These are phyloP conservation scores for Hypseocharis bilobata DNA, from an alignment of 441 rosid genomes.

Conservation along the genomic window DNA sequence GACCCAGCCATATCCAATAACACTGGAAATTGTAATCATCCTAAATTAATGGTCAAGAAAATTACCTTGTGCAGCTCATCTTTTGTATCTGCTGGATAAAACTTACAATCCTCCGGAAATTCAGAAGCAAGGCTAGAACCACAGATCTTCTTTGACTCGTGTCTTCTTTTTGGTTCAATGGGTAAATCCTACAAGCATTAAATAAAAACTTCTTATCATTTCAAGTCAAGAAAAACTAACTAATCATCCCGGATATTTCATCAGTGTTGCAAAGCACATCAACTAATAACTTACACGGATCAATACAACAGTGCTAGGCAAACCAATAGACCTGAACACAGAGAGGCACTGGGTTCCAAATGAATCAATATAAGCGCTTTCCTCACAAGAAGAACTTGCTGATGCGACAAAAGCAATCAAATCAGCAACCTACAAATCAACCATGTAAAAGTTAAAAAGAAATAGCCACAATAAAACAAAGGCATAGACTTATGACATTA, in stretches of 20 bases:
- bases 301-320: slow-evolving; percentile 71
- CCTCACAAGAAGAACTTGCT: slow-evolving; percentile 47
- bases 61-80: slow-evolving; percentile 88
- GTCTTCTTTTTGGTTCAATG: slow-evolving; percentile 47
- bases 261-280: slow-evolving; percentile 5
- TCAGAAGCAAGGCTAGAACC: slow-evolving; percentile 52
- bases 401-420: slow-evolving; percentile 88
- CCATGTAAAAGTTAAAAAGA: slow-evolving; percentile 13
- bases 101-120: slow-evolving; percentile 82
- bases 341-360: slow-evolving; percentile 82
- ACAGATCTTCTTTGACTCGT: slow-evolving; percentile 58
- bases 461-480: background rate
- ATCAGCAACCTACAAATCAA: slow-evolving; percentile 70
- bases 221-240: slow-evolving; percentile 11
- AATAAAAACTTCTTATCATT: slow-evolving; percentile 9
- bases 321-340: slow-evolving; percentile 70
- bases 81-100: slow-evolving; percentile 74
- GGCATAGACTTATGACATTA: background rate
- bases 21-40: background rate
- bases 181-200: slow-evolving; percentile 56
- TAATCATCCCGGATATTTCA: slow-evolving; percentile 4
- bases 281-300: slow-evolving; percentile 57
- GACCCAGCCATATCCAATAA: slow-evolving; percentile 2
- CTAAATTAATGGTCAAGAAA: background rate
- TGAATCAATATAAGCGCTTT: slow-evolving; percentile 48